Evolutionary conservation across 129 eudicot species (phyloP).

Genomic region (Tagetes erecta): DNA sequence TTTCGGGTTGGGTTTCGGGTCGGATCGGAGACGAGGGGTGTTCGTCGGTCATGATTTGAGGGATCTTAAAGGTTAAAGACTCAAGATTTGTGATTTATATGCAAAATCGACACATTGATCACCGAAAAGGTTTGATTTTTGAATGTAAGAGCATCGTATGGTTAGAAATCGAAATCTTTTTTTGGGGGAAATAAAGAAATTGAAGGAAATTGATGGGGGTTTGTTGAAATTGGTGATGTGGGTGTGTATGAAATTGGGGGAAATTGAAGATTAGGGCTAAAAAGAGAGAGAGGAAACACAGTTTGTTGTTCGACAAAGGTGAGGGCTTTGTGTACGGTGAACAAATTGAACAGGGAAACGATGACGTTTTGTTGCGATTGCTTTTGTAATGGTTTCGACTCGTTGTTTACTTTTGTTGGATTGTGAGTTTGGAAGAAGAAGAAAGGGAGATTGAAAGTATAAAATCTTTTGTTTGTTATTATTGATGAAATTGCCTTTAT

Average conservation of each 20-base stretch:
- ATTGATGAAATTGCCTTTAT: too few relatives aligned
- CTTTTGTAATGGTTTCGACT: neutral
- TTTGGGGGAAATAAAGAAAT: slow-evolving; percentile 6
- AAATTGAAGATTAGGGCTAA: slow-evolving; percentile 38
- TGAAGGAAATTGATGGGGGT: slow-evolving; percentile 3
- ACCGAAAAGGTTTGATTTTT: neutral
- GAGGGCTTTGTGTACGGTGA: slow-evolving; percentile 33
- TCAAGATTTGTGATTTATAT: slow-evolving; percentile 23
- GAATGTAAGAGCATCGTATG: neutral
- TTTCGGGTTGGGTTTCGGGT: slow-evolving; percentile 39
- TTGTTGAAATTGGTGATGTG: neutral
- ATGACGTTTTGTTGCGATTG: slow-evolving; percentile 2
- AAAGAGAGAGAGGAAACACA: slow-evolving; percentile 21
- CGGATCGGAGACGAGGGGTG: slow-evolving; percentile 59
- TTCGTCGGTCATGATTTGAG: slow-evolving; percentile 48
- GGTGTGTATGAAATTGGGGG: neutral
- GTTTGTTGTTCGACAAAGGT: slow-evolving; percentile 30
- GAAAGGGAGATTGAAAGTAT: neutral
- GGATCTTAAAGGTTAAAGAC: slow-evolving; percentile 46
- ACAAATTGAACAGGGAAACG: slow-evolving; percentile 16
- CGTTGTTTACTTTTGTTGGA: neutral
- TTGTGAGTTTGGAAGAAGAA: neutral
- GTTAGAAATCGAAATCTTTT: neutral
- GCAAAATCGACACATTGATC: slow-evolving; percentile 34
- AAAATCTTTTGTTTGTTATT: too few relatives aligned